Base-by-base conservation (phyloP, 1,284 basidiomycete genomes). In the Trichosporon coremiiforme region DNA sequence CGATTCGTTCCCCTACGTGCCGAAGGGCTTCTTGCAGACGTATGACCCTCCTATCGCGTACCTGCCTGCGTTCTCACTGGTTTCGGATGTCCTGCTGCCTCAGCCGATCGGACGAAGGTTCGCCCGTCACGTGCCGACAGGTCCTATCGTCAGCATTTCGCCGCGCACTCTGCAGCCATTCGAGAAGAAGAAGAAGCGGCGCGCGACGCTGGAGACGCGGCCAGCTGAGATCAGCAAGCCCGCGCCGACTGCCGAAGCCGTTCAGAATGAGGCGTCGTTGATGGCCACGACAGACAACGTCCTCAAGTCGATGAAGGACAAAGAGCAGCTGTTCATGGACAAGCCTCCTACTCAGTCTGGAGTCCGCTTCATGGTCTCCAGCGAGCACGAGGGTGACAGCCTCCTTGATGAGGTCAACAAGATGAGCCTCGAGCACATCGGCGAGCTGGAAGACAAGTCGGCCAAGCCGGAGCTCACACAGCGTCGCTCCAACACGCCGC, bases 11-110 rank as follows among this genome's bases (percentile, higher is more conserved):
- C 22, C 68, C 1, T 41, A 55, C 8, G 84, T 82, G n/a, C 79
- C 88, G 8, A 87, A 88, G 53, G 87, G 89, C 78, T 91, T 93
- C 73, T 86, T 89, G 15, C 84, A 92, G 69, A 90, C 91, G 4
- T 93, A 90, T 84, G 87, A 89, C 33, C 92, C 93, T 33, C 90
- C 91, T 7, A 85, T 92, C 8, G 87, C 88, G 70, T 88, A 87
- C 50, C 89, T 91, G 85, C 57, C 68, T 4, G 87, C 80, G 64
- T 86, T 85, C 31, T 85, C 85, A 47, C 88, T 89, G 63, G 85
- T 92, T 45, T 89, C 89, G 4, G 90, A 92, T 20, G 81, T 90
- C 55, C 83, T 96, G 50, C 89, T 94, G 77, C 76, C 79, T 4
- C 74, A 74, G 45, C 77, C 76, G 7, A 71, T 77, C 0, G 68